phyloP scores from a whole-genome alignment of 2,329 filamentous ascomycete species.

The Colletotrichum simmondsii region DNA sequence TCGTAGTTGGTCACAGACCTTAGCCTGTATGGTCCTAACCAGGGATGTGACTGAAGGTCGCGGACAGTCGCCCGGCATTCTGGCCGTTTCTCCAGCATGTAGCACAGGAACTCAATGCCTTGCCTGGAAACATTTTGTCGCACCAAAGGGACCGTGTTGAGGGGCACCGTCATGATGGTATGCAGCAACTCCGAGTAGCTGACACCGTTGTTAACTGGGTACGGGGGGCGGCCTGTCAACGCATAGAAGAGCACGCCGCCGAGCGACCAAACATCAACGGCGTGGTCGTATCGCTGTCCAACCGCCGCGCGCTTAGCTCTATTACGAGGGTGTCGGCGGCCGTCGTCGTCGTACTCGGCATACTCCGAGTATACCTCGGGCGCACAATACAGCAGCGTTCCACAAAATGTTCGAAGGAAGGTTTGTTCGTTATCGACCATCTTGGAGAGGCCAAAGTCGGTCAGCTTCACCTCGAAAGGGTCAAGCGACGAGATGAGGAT shows the following conservation, averaged over 20 bases:
- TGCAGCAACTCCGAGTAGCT: slow-evolving; percentile 83
- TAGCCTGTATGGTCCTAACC: slow-evolving; percentile 65
- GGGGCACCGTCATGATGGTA: slow-evolving; percentile 82
- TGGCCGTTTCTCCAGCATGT: slow-evolving; percentile 87
- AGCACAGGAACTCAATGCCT: slow-evolving; percentile 78
- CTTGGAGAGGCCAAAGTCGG: slow-evolving; percentile 96
- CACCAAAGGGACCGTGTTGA: slow-evolving; percentile 75
- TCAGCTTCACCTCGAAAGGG: slow-evolving; percentile 88
- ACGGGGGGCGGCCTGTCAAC: slow-evolving; percentile 84
- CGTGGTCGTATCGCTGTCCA: slow-evolving; percentile 83
- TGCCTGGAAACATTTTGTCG: slow-evolving; percentile 67
- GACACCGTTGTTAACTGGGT: slow-evolving; percentile 79
- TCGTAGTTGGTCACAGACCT: slow-evolving; percentile 43
- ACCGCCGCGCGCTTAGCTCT: slow-evolving; percentile 66
- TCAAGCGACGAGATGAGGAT: slow-evolving; percentile 82
- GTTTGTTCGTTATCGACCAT: slow-evolving; percentile 91
- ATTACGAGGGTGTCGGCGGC: slow-evolving; percentile 70
- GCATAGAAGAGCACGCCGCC: slow-evolving; percentile 92
- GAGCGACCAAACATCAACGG: slow-evolving; percentile 96
- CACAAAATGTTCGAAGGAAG: slow-evolving; percentile 95
- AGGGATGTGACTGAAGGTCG: slow-evolving; percentile 77
- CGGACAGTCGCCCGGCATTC: slow-evolving; percentile 78
- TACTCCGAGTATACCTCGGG: slow-evolving; percentile 92
- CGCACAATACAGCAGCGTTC: slow-evolving; percentile 94
- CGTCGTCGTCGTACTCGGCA: slow-evolving; percentile 74